These are phyloP conservation scores for Coemansia sp. DNA, from an alignment of 192 early-diverging fungal species.

Conservation along the genomic window DNA sequence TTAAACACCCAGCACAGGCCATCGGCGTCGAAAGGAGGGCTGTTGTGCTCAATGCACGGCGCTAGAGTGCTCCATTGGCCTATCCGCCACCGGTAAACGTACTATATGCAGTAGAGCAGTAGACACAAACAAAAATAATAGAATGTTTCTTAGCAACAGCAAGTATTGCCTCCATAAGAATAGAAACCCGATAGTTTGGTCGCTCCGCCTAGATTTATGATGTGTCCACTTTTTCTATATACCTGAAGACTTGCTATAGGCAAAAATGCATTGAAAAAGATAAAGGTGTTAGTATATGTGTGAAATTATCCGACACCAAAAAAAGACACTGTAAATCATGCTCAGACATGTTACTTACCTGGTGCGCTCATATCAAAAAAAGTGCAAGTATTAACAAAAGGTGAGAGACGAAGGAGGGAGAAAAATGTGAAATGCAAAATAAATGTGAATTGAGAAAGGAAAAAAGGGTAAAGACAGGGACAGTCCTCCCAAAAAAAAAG, in stretches of 20 bases:
- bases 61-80: conserved; percentile 52
- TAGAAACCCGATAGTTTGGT: background rate
- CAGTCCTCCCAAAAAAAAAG: background rate
- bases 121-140: too few species aligned
- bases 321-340: too few species aligned
- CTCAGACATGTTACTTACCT: background rate
- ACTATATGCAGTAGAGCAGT: conserved; percentile 22
- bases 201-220: too few species aligned
- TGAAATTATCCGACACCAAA: background rate
- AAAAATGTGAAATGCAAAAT: background rate
- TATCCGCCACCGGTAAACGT: conserved; percentile 58
- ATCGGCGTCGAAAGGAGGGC: conserved; percentile 51
- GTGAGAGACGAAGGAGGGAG: background rate
- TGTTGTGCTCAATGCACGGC: conserved; percentile 55
- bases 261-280: background rate
- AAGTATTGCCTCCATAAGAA: too few species aligned
- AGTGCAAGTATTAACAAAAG: conserved; percentile 3
- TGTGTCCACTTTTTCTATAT: too few species aligned
- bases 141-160: background rate
- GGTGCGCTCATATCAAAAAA: background rate
- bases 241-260: conserved; percentile 38
- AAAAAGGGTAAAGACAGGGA: conserved; percentile 6
- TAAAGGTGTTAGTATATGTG: background rate
- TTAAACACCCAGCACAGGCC: conserved; percentile 56
- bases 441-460: conserved; percentile 12